Conservation (phyloP, 371 early-diverging fungal genomes). For the Mucor racemosus region DNA sequence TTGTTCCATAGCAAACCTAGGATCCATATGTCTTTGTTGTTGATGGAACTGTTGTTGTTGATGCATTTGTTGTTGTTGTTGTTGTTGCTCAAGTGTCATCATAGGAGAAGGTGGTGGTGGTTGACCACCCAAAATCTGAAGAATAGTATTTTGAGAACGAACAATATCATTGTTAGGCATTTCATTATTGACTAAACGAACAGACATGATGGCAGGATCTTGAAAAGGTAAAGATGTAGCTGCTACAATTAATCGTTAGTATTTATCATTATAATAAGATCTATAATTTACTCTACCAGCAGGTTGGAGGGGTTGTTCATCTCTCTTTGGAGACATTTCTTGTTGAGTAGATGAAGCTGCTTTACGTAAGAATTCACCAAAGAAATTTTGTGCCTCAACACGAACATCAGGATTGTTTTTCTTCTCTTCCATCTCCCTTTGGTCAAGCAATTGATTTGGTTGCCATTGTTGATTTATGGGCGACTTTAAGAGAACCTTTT, state of each 20-base stretch:
- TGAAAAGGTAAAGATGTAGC: conserved; percentile 51
- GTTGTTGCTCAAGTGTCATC: conserved; percentile 15
- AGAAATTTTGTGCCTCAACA: conserved; percentile 66
- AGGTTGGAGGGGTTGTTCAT: conserved; percentile 8
- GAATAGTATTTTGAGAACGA: conserved; percentile 38
- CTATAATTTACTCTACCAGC: conserved; percentile 7
- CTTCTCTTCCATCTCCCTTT: conserved; percentile 23
- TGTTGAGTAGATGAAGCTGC: conserved; percentile 57
- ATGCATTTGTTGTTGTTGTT: conserved; percentile 1
- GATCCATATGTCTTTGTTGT: conserved; percentile 21
- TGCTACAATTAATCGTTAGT: conserved; percentile 1
- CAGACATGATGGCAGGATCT: conserved; percentile 76
- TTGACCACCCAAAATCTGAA: conserved; percentile 47
- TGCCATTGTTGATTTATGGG: conserved; percentile 8
- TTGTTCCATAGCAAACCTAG: conserved; percentile 14
- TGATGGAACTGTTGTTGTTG: conserved; percentile 19
- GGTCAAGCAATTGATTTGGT: background rate
- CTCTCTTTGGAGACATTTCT: conserved; percentile 25
- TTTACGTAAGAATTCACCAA: conserved; percentile 73
- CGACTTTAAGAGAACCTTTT: conserved; percentile 9
- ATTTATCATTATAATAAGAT: background rate
- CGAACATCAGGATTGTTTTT: conserved; percentile 39
- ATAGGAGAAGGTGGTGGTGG: conserved; percentile 24
- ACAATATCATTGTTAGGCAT: conserved; percentile 13
- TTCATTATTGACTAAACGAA: conserved; percentile 45